phyloP scores from a whole-genome alignment of 2,329 filamentous ascomycete species.

The Alternaria hordeiaustralica region DNA sequence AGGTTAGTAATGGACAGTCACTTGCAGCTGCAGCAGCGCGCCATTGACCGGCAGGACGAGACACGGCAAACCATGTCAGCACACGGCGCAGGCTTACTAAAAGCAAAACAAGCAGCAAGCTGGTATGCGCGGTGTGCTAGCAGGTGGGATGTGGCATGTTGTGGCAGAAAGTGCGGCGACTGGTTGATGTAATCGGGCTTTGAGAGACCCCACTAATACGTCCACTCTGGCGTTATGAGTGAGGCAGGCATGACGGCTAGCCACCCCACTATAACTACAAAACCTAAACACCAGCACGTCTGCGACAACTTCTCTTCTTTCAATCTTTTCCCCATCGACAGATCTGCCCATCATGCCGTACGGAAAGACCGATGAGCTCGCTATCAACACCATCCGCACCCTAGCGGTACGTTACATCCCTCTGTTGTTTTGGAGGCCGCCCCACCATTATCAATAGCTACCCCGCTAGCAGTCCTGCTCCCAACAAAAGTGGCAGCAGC shows the following conservation, averaged over 20 bases:
- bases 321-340: conserved; percentile 18
- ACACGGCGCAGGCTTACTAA: conserved; percentile 8
- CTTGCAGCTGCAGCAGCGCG: not conserved
- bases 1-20: conserved; percentile 19
- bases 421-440: conserved; percentile 8
- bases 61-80: conserved; percentile 2
- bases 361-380: conserved; percentile 84
- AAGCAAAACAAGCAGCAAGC: not conserved
- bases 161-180: conserved; percentile 10
- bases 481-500: conserved; percentile 21
- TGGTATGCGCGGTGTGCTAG: too few relatives aligned
- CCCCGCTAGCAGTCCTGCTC: conserved; percentile 32
- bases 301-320: conserved; percentile 21
- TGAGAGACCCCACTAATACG: conserved; percentile 12
- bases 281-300: conserved; percentile 17
- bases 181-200: conserved; percentile 22
- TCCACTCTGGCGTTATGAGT: conserved; percentile 11
- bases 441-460: conserved; percentile 33
- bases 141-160: conserved; percentile 1
- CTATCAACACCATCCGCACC: conserved; percentile 97
- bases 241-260: conserved; percentile 16
- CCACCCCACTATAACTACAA: conserved; percentile 27
- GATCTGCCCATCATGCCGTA: conserved; percentile 74
- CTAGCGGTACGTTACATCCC: conserved; percentile 76
- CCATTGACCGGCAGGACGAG: not conserved